These are phyloP conservation scores for Plasmodium gaboni DNA, from an alignment of 169 alveolate species.

Conservation along the genomic window DNA sequence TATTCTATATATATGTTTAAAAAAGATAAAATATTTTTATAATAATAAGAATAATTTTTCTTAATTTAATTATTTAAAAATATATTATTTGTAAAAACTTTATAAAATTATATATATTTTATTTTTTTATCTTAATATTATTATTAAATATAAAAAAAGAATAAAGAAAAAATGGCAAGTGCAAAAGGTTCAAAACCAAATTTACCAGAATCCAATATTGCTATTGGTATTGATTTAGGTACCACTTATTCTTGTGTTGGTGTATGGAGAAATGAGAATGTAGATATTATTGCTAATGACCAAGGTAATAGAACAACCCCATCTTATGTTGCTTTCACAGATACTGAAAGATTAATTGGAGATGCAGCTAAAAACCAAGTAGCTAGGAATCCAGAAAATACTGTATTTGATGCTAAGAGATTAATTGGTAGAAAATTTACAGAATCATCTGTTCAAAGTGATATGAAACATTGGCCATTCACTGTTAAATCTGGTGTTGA, in stretches of 20 bases:
- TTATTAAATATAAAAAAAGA: no score
- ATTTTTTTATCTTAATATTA: no score
- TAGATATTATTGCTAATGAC: constrained; percentile 98
- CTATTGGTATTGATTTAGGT: constrained; percentile 96
- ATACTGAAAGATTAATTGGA: constrained; percentile 97
- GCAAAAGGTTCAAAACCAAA: constrained; percentile 70
- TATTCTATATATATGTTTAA: no score
- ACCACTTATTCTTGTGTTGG: constrained; percentile 98
- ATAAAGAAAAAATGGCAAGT: constrained; percentile 52
- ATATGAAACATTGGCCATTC: constrained; percentile 96
- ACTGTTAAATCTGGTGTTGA: constrained; percentile 91
- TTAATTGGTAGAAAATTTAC: constrained; percentile 96
- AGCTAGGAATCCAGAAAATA: constrained; percentile 96
- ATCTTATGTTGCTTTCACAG: constrained; percentile 98
- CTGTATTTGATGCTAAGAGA: constrained; percentile 98
- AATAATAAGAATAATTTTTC: no score
- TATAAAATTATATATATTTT: no score
- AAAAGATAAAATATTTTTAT: no score
- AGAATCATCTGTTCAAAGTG: constrained; percentile 94
- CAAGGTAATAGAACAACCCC: constrained; percentile 99
- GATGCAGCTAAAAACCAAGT: constrained; percentile 98
- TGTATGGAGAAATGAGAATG: constrained; percentile 95
- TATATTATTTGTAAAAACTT: no score
- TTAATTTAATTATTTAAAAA: no score
- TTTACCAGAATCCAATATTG: constrained; percentile 77